Evolutionary conservation across 331 rosid genomes (phyloP), one percentile per base, ranked within the genome.

Genomic region (Malus hybrid): DNA sequence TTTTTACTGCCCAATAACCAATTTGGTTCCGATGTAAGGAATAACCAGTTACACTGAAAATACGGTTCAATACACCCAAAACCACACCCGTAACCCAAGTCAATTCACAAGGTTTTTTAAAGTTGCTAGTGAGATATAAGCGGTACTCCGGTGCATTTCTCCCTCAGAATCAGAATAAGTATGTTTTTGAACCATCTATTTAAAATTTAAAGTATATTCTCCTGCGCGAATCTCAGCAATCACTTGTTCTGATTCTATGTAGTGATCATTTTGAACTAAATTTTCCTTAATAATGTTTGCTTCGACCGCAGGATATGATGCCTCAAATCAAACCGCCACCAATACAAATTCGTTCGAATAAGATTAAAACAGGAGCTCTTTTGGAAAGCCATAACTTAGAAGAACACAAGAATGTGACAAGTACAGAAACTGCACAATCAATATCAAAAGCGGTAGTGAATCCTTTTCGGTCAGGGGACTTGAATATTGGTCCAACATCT

Each of bases 251-350:
- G 3, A 36, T 36, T 36, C 42, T 36, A 36, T 36, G 11, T 36
- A 36, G 11, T 36, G 44, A 36, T 36, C 44, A 36, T 8, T 36
- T 36, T 36, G 44, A 36, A 36, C 44, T 36, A 36, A 9, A 39
- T 9, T 39, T 9, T 39, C 46, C 46, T 8, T 39, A 9, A 39
- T 77, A 57, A 69, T 63, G 69, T 27, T 75, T 67, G 67, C 66
- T 65, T 75, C 68, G 61, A 77, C 16, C 76, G 72, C 92, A 88
- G 99, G 96, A 88, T 72, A 64, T 54, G 73, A 86, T 65, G 78
- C 60, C 96, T 80, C 84, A 71, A 63, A 84, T 79, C 77, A 88
- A 87, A 77, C 84, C 87, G 36, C 77, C 87, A 42, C 70, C 87
- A 69, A 69, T 60, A 70, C 77, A 82, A 74, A 61, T 69, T 66